phyloP scores from a whole-genome alignment of 345 rosid species.

The Melaleuca alternifolia region DNA sequence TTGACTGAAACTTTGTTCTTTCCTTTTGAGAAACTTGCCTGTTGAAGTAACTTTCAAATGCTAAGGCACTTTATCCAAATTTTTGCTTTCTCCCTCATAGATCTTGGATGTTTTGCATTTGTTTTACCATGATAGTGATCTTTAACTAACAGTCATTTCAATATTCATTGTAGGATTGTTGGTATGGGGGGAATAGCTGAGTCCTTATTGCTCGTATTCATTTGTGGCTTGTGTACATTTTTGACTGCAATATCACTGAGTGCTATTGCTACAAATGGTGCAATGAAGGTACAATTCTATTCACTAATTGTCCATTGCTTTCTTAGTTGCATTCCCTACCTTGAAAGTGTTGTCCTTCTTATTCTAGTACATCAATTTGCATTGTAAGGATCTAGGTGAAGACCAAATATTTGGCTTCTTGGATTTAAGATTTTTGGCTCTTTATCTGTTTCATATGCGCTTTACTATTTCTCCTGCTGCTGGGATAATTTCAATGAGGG shows the following conservation, averaged over 20 bases:
- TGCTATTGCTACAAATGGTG: conserved; percentile 99
- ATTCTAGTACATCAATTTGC: background rate
- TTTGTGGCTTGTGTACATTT: conserved; percentile 94
- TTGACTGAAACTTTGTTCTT: background rate
- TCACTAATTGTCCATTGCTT: background rate
- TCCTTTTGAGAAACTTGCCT: background rate
- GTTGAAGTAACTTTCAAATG: background rate
- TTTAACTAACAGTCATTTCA: background rate
- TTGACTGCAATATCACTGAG: conserved; percentile 87
- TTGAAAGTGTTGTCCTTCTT: background rate
- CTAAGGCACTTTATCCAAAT: background rate
- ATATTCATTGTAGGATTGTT: conserved; percentile 62
- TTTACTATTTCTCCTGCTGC: background rate
- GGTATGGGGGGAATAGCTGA: conserved; percentile 97
- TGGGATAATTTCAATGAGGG: background rate
- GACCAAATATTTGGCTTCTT: background rate
- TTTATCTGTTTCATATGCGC: background rate
- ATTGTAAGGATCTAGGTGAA: background rate
- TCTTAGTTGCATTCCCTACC: background rate
- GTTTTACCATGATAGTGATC: background rate
- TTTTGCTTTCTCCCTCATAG: background rate
- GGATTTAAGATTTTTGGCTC: background rate
- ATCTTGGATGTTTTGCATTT: background rate
- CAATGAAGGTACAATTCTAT: conserved; percentile 71
- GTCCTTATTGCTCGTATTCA: conserved; percentile 65